phyloP scores from a whole-genome alignment of 192 early-diverging fungal species.

The Podila clonocystis region DNA sequence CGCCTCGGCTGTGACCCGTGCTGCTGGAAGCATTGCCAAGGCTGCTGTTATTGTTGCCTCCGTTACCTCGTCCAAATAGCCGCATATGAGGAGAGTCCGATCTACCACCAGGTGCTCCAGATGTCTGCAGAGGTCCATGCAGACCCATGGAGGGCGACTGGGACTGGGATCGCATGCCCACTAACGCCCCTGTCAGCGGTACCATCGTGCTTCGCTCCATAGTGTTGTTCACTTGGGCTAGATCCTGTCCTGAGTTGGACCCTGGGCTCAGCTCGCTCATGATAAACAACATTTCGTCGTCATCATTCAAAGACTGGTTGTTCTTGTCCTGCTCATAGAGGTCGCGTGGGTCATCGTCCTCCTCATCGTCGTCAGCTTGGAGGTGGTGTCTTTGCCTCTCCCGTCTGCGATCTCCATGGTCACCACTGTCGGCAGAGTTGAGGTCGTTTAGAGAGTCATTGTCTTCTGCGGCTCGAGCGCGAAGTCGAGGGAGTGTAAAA shows the following conservation, averaged over 20 bases:
- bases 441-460: slow-evolving; percentile 39
- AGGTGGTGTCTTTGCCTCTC: no score
- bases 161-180: slow-evolving; percentile 35
- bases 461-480: slow-evolving; percentile 23
- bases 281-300: slow-evolving; percentile 49
- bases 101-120: not conserved
- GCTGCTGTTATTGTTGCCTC: not conserved
- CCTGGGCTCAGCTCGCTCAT: slow-evolving; percentile 46
- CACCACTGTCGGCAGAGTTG: slow-evolving; percentile 5
- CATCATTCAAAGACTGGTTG: slow-evolving; percentile 38
- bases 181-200: slow-evolving; percentile 26
- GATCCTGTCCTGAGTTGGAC: slow-evolving; percentile 26
- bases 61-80: slow-evolving; percentile 23
- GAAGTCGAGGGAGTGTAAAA: slow-evolving; percentile 29
- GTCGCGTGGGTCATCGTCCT: slow-evolving; percentile 10
- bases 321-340: not conserved
- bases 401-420: not conserved
- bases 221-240: not conserved
- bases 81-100: slow-evolving; percentile 27
- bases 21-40: not conserved
- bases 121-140: slow-evolving; percentile 2
- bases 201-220: slow-evolving; percentile 11
- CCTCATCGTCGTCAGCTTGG: slow-evolving; percentile 15
- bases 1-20: not conserved
- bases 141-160: slow-evolving; percentile 30